These are phyloP conservation scores for Coemansia sp. DNA, from an alignment of 192 early-diverging fungal species.

Conservation along the genomic window DNA sequence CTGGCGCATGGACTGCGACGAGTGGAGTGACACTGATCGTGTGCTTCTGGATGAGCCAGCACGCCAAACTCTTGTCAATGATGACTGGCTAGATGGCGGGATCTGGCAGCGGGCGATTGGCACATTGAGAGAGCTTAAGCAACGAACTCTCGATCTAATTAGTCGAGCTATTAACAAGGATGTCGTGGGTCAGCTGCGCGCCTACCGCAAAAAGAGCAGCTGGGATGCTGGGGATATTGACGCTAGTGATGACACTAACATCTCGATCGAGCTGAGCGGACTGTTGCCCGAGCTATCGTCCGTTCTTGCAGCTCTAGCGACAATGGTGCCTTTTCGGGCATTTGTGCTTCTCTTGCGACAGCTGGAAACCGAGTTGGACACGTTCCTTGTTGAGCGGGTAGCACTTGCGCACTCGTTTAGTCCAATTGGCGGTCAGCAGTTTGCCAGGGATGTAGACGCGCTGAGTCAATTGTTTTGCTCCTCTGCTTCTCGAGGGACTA, in stretches of 20 bases:
- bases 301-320: constrained; percentile 8
- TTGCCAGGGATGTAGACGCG: constrained; percentile 28
- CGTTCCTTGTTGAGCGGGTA: constrained; percentile 35
- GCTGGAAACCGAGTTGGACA: constrained; percentile 35
- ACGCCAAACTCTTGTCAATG: not conserved
- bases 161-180: constrained; percentile 42
- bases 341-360: constrained; percentile 19
- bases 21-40: constrained; percentile 28
- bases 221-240: constrained; percentile 11
- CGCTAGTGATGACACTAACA: not conserved
- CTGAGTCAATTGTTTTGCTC: constrained; percentile 18
- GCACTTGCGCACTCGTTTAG: constrained; percentile 40
- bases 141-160: constrained; percentile 33
- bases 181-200: constrained; percentile 26
- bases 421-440: constrained; percentile 23
- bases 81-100: constrained; percentile 42
- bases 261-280: constrained; percentile 26
- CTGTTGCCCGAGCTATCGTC: constrained; percentile 26
- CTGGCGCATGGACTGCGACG: constrained; percentile 42
- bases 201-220: constrained; percentile 43
- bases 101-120: constrained; percentile 44
- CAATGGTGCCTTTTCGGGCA: constrained; percentile 27
- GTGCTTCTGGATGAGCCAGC: constrained; percentile 14
- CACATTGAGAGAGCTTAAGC: constrained; percentile 30
- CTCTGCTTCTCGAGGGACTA: not conserved